Conservation (phyloP, 2,329 filamentous ascomycete species). For the Microdochium nivale region DNA sequence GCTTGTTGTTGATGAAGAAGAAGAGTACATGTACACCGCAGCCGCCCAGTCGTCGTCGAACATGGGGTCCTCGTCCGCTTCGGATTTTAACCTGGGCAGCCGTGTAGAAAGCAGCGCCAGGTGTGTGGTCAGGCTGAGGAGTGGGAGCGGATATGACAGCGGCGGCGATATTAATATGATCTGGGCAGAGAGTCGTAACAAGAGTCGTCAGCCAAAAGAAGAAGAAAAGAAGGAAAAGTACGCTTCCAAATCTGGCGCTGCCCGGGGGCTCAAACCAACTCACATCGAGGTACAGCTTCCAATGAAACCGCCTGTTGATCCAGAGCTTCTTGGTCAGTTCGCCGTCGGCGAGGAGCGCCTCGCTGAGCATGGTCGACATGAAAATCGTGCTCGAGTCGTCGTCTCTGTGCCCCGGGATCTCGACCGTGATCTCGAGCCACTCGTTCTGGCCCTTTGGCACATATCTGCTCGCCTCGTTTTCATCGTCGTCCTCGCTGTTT, state of each 20-base stretch:
- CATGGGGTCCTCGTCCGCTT: slow-evolving; percentile 89
- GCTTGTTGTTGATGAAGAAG: slow-evolving; percentile 14
- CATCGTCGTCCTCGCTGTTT: slow-evolving; percentile 16
- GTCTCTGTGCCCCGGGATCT: slow-evolving; percentile 84
- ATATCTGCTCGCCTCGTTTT: slow-evolving; percentile 27
- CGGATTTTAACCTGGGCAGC: slow-evolving; percentile 76
- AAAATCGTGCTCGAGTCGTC: slow-evolving; percentile 88
- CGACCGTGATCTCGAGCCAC: slow-evolving; percentile 87
- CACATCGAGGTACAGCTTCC: slow-evolving; percentile 93
- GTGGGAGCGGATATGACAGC: slow-evolving; percentile 83
- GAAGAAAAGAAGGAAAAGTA: slow-evolving; percentile 1
- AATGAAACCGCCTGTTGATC: slow-evolving; percentile 90
- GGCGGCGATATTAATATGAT: slow-evolving; percentile 89
- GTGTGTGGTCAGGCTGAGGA: slow-evolving; percentile 88
- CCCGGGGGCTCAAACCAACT: slow-evolving; percentile 22
- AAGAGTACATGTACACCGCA: slow-evolving; percentile 61
- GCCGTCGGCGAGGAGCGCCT: slow-evolving; percentile 71
- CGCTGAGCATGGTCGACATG: slow-evolving; percentile 76
- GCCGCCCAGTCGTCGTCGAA: slow-evolving; percentile 98
- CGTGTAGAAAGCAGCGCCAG: slow-evolving; percentile 84
- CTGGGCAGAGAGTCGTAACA: slow-evolving; percentile 43
- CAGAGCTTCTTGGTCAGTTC: slow-evolving; percentile 63
- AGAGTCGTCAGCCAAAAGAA: not conserved
- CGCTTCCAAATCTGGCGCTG: not conserved
- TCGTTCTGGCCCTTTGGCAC: slow-evolving; percentile 43